Conservation (phyloP, 441 rosid species). For the Sinapis alba region DNA sequence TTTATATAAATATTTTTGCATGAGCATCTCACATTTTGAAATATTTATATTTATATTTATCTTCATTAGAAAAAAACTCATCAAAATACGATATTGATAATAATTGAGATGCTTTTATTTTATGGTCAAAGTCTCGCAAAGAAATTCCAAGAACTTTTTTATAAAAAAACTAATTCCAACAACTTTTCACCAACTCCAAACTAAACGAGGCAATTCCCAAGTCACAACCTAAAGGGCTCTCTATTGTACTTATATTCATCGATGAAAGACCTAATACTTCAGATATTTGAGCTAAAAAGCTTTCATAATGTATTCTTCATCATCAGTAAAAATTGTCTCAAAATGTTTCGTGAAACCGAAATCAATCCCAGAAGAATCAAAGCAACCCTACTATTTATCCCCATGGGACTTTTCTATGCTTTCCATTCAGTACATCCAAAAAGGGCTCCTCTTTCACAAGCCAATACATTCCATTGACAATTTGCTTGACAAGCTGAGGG, state of each 20-base stretch:
- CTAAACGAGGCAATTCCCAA: not conserved
- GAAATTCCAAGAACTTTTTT: no score
- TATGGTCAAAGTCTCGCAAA: no score
- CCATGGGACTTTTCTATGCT: slow-evolving; percentile 71
- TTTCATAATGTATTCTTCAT: slow-evolving; percentile 38
- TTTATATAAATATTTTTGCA: no score
- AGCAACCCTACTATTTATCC: slow-evolving; percentile 51
- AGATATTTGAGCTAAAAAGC: not conserved
- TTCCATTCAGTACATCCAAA: slow-evolving; percentile 66
- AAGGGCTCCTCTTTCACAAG: slow-evolving; percentile 65
- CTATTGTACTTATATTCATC: not conserved
- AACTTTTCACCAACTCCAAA: not conserved
- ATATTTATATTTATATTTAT: no score
- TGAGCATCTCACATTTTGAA: no score
- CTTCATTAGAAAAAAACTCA: no score
- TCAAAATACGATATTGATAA: no score
- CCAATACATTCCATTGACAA: slow-evolving; percentile 40
- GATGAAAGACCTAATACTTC: not conserved
- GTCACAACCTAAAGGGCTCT: not conserved
- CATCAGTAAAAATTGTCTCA: slow-evolving; percentile 43
- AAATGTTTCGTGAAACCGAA: slow-evolving; percentile 57
- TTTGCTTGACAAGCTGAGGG: slow-evolving; percentile 46
- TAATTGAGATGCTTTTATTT: no score
- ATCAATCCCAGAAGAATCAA: slow-evolving; percentile 38
- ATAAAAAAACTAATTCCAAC: not conserved